phyloP scores from a whole-genome alignment of 306 rosid genomes.

The Cicer bijugum region DNA sequence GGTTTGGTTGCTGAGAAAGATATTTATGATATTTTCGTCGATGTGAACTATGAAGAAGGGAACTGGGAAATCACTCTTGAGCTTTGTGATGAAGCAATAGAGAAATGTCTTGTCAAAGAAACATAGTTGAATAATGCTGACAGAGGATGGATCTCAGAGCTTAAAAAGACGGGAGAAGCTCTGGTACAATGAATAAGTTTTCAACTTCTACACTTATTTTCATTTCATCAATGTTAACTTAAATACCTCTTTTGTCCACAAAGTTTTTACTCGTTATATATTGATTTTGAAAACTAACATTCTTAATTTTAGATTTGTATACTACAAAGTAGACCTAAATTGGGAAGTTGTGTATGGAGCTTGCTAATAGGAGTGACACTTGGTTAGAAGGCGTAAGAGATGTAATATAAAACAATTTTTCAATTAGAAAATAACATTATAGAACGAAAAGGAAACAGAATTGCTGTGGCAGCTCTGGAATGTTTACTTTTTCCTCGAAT shows the following conservation, averaged over 20 bases:
- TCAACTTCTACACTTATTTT: constrained; percentile 11
- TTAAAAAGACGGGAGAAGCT: constrained; percentile 73
- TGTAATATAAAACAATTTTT: not conserved
- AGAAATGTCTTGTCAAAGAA: constrained; percentile 64
- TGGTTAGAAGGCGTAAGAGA: not conserved
- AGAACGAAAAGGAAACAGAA: not conserved
- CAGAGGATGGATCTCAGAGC: constrained; percentile 84
- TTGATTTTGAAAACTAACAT: constrained; percentile 35
- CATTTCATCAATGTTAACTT: constrained; percentile 17
- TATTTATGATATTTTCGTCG: constrained; percentile 74
- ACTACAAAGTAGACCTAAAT: constrained; percentile 35
- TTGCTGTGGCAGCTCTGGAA: not conserved
- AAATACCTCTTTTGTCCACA: constrained; percentile 18
- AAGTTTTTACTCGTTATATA: not conserved
- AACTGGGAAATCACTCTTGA: constrained; percentile 70
- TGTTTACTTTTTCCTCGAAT: not conserved
- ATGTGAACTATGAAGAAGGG: constrained; percentile 77
- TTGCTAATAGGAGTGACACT: constrained; percentile 28
- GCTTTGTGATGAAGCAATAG: constrained; percentile 89
- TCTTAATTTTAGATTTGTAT: constrained; percentile 29
- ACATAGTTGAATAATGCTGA: constrained; percentile 72
- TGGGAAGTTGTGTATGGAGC: constrained; percentile 17
- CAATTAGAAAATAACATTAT: not conserved
- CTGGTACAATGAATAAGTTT: constrained; percentile 59
- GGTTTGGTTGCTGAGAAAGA: constrained; percentile 76